Percentiles rank a stretch among this genome's conserved stretches.
Conservation (phyloP, 768 basidiomycete species). For the Leccinum boreale region DNA sequence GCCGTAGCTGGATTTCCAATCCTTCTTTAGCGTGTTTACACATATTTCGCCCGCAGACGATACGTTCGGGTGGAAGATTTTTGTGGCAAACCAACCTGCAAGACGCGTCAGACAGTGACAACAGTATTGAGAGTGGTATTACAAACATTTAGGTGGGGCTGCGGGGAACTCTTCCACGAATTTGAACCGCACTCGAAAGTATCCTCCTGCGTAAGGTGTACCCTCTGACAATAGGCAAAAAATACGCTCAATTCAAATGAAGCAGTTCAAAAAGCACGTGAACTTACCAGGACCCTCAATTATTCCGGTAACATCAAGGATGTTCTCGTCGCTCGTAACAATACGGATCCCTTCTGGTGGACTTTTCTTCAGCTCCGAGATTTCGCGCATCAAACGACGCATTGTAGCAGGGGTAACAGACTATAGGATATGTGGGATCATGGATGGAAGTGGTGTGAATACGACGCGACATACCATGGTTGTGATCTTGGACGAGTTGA, state of each 20-base stretch:
- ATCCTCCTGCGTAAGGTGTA: slow-evolving; percentile 71
- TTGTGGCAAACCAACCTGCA: slow-evolving; percentile 85
- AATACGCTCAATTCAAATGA: slow-evolving; percentile 5
- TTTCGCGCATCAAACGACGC: slow-evolving; percentile 86
- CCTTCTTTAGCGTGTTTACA: slow-evolving; percentile 96
- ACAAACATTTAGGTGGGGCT: slow-evolving; percentile 85
- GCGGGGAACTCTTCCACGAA: slow-evolving; percentile 95
- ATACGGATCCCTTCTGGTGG: slow-evolving; percentile 94
- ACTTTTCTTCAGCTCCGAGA: slow-evolving; percentile 71
- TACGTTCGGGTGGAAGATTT: slow-evolving; percentile 98
- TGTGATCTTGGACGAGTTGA: slow-evolving; percentile 2
- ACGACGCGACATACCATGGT: slow-evolving; percentile 23
- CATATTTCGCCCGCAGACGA: slow-evolving; percentile 89
- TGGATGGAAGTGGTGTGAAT: background rate
- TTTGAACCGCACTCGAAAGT: slow-evolving; percentile 73
- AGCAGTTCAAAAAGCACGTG: background rate
- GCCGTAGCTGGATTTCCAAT: slow-evolving; percentile 91
- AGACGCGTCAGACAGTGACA: slow-evolving; percentile 3
- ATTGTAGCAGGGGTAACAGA: slow-evolving; percentile 54
- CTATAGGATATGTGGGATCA: slow-evolving; percentile 18
- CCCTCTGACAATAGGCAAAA: slow-evolving; percentile 39
- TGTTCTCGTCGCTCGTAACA: slow-evolving; percentile 81
- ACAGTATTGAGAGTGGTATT: background rate
- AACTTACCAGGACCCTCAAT: slow-evolving; percentile 86
- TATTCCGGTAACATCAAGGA: slow-evolving; percentile 82